Base-by-base conservation (phyloP, 176 grass and related monocot species). In the Oryza rufipogon region DNA sequence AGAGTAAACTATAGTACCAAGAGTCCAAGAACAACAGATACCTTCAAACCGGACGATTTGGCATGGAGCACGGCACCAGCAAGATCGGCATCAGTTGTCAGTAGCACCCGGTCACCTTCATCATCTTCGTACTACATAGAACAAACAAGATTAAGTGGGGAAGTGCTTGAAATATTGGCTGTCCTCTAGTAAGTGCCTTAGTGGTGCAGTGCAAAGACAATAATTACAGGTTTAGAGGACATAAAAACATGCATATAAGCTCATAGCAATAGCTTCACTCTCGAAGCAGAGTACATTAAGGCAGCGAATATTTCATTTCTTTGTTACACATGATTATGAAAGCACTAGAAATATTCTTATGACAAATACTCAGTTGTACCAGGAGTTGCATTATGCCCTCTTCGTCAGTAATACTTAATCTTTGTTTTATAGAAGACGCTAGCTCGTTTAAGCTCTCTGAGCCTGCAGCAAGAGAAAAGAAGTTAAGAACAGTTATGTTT, bases 91-190 rank as follows among this genome's bases (percentile, higher is more conserved):
- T 96, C 96, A 19, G 93, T 84, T 65, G 88, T 92, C 64, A 99
- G 85, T 61, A 99, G 86, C 34, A 96, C 96, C 47, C 63, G 88
- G 67, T 99, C 96, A 3, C 93, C 91, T 91, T 99, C 96, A 66
- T 96, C 96, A 84, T 99, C 96, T 77, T 99, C 93, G 64, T 99
- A 99, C 96, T 99, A 41, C 65, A 93, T 56, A 64, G 25, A 84
- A 76, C 42, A 89, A 89, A 44, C 30, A 82, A 1, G 13, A 69
- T 60, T 65, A 87, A 80, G 64, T 69, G n/a, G 46, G 38, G 51
- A 58, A 70, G 61, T 47, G 15, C 26, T 61, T 38, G 39, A 83
- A 68, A 81, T 36, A 77, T 17, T 1, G 48, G 33, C 2, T 7
- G 85, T 64, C 52, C 20, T 44, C 34, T 30, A 54, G 6, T 42